These are phyloP conservation scores for Beauveria rudraprayagi DNA, from an alignment of 2,329 filamentous ascomycete species.

Conservation along the genomic window DNA sequence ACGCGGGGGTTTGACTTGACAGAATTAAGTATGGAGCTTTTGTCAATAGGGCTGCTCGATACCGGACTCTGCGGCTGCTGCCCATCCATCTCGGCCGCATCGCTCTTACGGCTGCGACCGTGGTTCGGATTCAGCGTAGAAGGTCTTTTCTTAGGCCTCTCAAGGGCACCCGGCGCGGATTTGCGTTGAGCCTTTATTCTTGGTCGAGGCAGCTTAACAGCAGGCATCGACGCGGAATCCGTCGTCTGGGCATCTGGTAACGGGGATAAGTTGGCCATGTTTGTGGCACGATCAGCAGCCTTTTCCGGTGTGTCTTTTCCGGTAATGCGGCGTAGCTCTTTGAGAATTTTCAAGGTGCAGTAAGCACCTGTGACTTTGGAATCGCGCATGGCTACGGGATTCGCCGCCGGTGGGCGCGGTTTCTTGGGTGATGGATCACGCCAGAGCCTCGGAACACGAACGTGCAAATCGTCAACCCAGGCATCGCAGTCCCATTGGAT, in stretches of 20 bases:
- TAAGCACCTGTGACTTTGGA: slow-evolving; percentile 39
- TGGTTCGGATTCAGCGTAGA: slow-evolving; percentile 31
- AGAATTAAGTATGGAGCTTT: slow-evolving; percentile 40
- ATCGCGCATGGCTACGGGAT: slow-evolving; percentile 37
- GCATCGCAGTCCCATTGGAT: slow-evolving; percentile 68
- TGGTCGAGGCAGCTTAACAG: slow-evolving; percentile 1
- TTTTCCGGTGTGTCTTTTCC: slow-evolving; percentile 14
- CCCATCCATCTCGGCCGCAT: slow-evolving; percentile 3
- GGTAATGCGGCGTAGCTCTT: slow-evolving; percentile 30
- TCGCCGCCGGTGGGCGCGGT: slow-evolving; percentile 24
- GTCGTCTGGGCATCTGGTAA: slow-evolving; percentile 6
- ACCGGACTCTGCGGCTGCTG: not conserved
- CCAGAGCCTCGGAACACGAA: slow-evolving; percentile 53
- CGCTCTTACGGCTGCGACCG: slow-evolving; percentile 22
- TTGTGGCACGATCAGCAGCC: slow-evolving; percentile 14
- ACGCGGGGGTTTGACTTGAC: slow-evolving; percentile 42
- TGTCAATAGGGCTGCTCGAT: not conserved
- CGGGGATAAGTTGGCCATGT: slow-evolving; percentile 9
- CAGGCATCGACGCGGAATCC: slow-evolving; percentile 7
- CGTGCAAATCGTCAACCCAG: slow-evolving; percentile 58
- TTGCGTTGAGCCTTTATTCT: slow-evolving; percentile 30
- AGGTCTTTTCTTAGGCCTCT: slow-evolving; percentile 21
- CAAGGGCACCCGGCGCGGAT: slow-evolving; percentile 30
- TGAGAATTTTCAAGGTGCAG: slow-evolving; percentile 34
- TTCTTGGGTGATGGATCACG: slow-evolving; percentile 38